Base-by-base conservation (phyloP, 73 alveolate species). In the Tetrahymena malaccensis region DNA sequence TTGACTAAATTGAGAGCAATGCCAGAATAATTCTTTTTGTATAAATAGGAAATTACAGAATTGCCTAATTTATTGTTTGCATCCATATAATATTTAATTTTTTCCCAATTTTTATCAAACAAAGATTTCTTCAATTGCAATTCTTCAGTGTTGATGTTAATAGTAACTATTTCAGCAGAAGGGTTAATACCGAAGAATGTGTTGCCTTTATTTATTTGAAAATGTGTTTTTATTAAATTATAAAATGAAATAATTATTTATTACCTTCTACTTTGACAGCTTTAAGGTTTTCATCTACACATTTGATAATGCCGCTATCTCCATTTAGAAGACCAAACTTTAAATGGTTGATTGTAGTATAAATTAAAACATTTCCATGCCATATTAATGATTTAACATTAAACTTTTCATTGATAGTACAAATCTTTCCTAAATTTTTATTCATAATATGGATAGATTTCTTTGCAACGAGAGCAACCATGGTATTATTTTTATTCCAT, bases 271-370 rank as follows among this genome's bases (percentile, higher is more conserved):
- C 83, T 50, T 95, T 56, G 25, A 89, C 95, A 34, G 96, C 94
- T 93, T 97, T 97, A 56, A 97, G 94, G 22, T 97, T 96, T 38
- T 95, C 96, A 21, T 97, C 98, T 17, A 94, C 35, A 10, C 97
- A 57, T 94, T 96, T 96, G 40, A 97, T 95, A 16, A 97, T 96
- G 31, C 99, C 99, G 13, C 96, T 43, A 57, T 96, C 97, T 0
- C 97, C 97, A 70, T 98, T 97, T 11, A 98, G 94, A 93, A 98
- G 95, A 31, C 98, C 96, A 95, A 98, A 98, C 95, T 98, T 98
- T 16, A 98, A 93, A 94, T 98, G 99, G 96, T 98, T 97, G 93
- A 96, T 97, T 10, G 99, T 98, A 22, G 99, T 95, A 97, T 98
- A 98, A 93, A 98, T 97, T 96, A 98, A 96, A 27, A 98, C 99